Evolutionary conservation across 768 basidiomycete species (phyloP), one percentile per base, ranked within the genome.

Genomic region (Russula sp.): DNA sequence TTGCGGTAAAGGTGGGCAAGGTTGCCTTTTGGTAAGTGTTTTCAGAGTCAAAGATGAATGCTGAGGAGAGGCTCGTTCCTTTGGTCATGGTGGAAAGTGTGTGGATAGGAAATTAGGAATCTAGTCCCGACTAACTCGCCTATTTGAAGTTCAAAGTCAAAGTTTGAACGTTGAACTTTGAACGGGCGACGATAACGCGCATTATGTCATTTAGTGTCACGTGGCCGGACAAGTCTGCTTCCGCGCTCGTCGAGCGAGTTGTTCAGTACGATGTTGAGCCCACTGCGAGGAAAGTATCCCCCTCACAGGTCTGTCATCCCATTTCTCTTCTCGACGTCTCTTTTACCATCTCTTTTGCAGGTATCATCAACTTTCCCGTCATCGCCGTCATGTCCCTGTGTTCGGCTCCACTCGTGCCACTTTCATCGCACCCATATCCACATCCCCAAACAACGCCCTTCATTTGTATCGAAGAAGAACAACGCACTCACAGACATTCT

Each of bases 211-310:
- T n/a, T n/a, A 0, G 9, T 20, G 20, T 44, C 44, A 44, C 44
- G 44, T 44, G 44, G 44, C 20, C 9, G 20, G 20, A 20, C 20
- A 3, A 42, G 44, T 20, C 14, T 20, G 42, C 18, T 7, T 42
- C 42, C 42, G 6, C 42, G 42, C 20, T n/a, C 20, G 42, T 20
- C 42, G 8, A 6, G 18, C 6, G 44, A 46, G n/a, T 7, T 8
- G 28, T 34, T 62, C 61, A 61, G 18, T 22, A 32, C 48, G 24
- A 81, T 81, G 80, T 74, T 81, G 66, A 71, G 71, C 55, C 72
- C 73, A 63, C 65, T 77, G 22, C 72, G 71, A 69, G 75, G 72
- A 59, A 73, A 79, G 78, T 78, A 71, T 62, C 61, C 75, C 67
- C 67, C 74, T 71, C 75, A 76, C 61, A 76, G 79, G 80, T 73